These are phyloP conservation scores for Fusarium paranaense DNA, from an alignment of 2,329 filamentous ascomycete species.

Conservation along the genomic window DNA sequence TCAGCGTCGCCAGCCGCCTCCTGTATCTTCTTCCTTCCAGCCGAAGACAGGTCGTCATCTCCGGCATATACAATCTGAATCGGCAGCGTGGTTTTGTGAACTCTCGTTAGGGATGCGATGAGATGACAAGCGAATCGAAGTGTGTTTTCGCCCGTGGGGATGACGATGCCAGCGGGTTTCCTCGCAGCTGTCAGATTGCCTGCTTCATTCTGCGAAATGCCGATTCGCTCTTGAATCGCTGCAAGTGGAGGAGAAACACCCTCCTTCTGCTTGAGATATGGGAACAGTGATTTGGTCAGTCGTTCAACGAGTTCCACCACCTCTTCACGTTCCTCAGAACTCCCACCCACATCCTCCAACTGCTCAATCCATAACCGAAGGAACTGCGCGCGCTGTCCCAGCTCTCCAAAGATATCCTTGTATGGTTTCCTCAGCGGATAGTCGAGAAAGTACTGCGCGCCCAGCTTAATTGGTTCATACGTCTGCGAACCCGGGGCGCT, in stretches of 20 bases:
- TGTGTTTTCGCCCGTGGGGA: slow-evolving; percentile 47
- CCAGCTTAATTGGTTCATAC: slow-evolving; percentile 15
- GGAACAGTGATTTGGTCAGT: slow-evolving; percentile 32
- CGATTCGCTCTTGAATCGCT: slow-evolving; percentile 22
- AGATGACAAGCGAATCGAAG: slow-evolving; percentile 52
- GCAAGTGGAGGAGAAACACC: slow-evolving; percentile 25
- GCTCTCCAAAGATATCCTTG: slow-evolving; percentile 48
- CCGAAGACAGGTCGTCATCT: slow-evolving; percentile 44
- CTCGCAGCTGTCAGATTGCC: slow-evolving; percentile 20
- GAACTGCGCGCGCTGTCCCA: slow-evolving; percentile 45
- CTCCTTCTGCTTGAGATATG: slow-evolving; percentile 38
- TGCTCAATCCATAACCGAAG: slow-evolving; percentile 33
- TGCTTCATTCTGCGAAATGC: background rate
- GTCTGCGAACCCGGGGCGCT: background rate
- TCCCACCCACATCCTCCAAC: slow-evolving; percentile 5
- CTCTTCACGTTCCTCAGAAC: background rate
- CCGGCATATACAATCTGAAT: slow-evolving; percentile 54
- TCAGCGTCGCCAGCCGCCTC: slow-evolving; percentile 25
- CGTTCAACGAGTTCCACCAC: slow-evolving; percentile 13
- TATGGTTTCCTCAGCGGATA: slow-evolving; percentile 46
- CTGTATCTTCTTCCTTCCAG: slow-evolving; percentile 42
- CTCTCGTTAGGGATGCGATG: slow-evolving; percentile 46
- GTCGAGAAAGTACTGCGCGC: slow-evolving; percentile 43
- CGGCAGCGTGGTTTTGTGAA: slow-evolving; percentile 47
- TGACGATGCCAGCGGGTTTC: slow-evolving; percentile 49